Evolutionary conservation across 306 rosid genomes (phyloP).

Genomic region (Adenanthera pavonina): DNA sequence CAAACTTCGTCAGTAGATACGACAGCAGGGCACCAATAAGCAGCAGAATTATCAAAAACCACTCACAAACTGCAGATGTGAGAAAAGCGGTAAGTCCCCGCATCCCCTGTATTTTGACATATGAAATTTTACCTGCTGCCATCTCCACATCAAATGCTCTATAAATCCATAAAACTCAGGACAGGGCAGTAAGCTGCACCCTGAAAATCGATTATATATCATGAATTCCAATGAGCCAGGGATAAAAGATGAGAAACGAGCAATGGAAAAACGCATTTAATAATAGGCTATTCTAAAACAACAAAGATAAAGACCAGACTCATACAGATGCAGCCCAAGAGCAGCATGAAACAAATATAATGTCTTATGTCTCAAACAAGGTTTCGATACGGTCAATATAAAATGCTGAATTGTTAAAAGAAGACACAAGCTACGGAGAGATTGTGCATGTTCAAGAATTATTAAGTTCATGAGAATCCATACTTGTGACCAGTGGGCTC

Average conservation of each 20-base stretch:
- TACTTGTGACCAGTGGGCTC: not conserved
- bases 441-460: not conserved
- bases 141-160: slow-evolving; percentile 49
- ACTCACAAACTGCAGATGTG: slow-evolving; percentile 77
- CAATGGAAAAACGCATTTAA: slow-evolving; percentile 32
- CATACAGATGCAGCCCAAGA: slow-evolving; percentile 7
- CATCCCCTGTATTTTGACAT: slow-evolving; percentile 51
- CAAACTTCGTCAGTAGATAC: slow-evolving; percentile 67
- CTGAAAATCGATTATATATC: slow-evolving; percentile 32
- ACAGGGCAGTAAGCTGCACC: slow-evolving; percentile 37
- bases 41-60: slow-evolving; percentile 82
- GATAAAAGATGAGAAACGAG: slow-evolving; percentile 32
- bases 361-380: not conserved
- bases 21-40: slow-evolving; percentile 65
- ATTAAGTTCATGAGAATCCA: not conserved
- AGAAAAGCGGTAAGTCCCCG: slow-evolving; percentile 52
- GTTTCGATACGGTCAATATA: not conserved
- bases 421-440: not conserved
- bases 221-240: slow-evolving; percentile 37
- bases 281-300: slow-evolving; percentile 30
- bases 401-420: not conserved
- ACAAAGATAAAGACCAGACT: not conserved
- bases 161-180: slow-evolving; percentile 39
- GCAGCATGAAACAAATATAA: not conserved
- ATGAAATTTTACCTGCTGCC: slow-evolving; percentile 58